Percentiles rank a stretch among this genome's conserved stretches.
Evolutionary conservation across 257 asterid species (phyloP).

Genomic region (Nicotiana attenuata): DNA sequence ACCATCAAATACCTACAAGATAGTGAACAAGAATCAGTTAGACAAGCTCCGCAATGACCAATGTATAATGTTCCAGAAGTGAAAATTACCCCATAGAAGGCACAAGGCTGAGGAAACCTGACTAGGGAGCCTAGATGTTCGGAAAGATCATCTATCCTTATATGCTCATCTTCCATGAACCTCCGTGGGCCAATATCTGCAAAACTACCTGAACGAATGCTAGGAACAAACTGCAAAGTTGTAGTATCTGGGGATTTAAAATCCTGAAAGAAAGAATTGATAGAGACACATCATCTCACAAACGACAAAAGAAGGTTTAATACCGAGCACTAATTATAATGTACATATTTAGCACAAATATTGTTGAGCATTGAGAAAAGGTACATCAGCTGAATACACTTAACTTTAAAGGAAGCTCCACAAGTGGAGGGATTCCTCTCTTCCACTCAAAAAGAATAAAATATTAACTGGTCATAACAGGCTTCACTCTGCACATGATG

Average conservation of each 20-base stretch:
- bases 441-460: not conserved
- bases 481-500: not conserved
- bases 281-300: not conserved
- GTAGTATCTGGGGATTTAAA: slow-evolving; percentile 36
- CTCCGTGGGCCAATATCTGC: slow-evolving; percentile 73
- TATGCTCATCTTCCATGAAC: slow-evolving; percentile 81
- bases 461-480: not conserved
- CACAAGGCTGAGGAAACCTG: slow-evolving; percentile 52
- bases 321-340: not conserved
- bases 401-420: not conserved
- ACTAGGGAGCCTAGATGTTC: slow-evolving; percentile 49
- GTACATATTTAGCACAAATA: not conserved
- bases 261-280: slow-evolving; percentile 29
- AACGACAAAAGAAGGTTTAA: not conserved
- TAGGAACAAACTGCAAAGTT: slow-evolving; percentile 35
- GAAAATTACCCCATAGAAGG: slow-evolving; percentile 64
- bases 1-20: slow-evolving; percentile 63
- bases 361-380: not conserved
- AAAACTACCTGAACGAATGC: slow-evolving; percentile 67
- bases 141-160: slow-evolving; percentile 66
- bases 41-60: not conserved
- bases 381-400: not conserved
- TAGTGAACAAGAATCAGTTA: not conserved
- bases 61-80: not conserved
- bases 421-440: not conserved